Evolutionary conservation across 441 rosid genomes (phyloP), one percentile per base, ranked within the genome.

Genomic region (Populus trichocarpa): DNA sequence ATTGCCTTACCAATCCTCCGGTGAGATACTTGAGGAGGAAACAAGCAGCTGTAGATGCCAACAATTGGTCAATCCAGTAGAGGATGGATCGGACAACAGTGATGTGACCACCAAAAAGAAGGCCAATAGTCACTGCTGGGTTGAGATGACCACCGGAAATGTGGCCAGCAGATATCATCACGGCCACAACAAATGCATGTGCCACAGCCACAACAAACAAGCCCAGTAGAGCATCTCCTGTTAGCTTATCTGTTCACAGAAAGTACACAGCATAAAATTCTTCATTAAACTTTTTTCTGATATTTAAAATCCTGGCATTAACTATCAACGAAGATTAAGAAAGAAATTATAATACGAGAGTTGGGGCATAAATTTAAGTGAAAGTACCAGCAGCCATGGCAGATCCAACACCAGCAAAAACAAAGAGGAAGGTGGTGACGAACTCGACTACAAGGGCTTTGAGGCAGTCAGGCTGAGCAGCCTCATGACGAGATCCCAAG

Each of bases 91-190:
- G 92, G 85, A 93, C 69, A n/a, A 95, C 79, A n/a, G 92, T 90
- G 81, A 93, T 91, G 83, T 86, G 91, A 42, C 98, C 97, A 3
- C 97, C 97, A 5, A 81, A 67, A 20, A 93, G 91, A 70, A 95
- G 90, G 72, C 97, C 95, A 1, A 95, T 72, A 10, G 98, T 90
- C 18, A 95, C 99, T 0, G 97, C 91, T 0, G 99, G 99, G 80
- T 93, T 95, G 14, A 95, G 94, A 83, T 93, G 99, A 5, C 99
- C 97, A 25, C 97, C 99, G n/a, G 97, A 95, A 74, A 90, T 90
- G 78, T 87, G 99, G 20, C 97, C 97, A 1, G 94, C 97, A 0
- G 94, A 87, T 75, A 92, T 89, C 97, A 89, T 93, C 50, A 90
- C 99, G 0, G 86, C 93, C 80, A 93, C 97, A 68, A 93, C 94